phyloP scores from a whole-genome alignment of 306 rosid genomes.

The Pueraria montana region DNA sequence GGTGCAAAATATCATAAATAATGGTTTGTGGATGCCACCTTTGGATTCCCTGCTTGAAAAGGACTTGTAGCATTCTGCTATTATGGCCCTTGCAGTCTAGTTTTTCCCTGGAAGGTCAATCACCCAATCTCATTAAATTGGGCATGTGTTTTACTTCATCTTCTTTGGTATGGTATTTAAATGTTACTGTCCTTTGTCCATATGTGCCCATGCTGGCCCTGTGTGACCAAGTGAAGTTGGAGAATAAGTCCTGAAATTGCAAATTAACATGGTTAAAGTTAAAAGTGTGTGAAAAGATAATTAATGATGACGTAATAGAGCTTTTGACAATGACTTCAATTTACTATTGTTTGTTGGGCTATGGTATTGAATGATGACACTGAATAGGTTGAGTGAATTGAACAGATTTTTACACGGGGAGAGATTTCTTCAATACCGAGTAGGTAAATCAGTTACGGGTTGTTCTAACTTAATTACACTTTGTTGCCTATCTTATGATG shows the following conservation, averaged over 20 bases:
- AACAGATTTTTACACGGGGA: not conserved
- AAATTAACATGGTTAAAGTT: conserved; percentile 1
- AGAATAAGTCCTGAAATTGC: conserved; percentile 7
- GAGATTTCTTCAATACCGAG: not conserved
- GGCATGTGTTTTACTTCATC: conserved; percentile 16
- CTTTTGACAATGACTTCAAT: not conserved
- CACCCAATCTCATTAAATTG: conserved; percentile 42
- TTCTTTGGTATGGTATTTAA: conserved; percentile 45
- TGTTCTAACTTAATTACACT: not conserved
- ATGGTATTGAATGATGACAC: not conserved
- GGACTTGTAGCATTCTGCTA: conserved; percentile 50
- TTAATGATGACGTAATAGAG: not conserved
- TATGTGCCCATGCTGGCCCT: conserved; percentile 6
- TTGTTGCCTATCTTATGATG: no score
- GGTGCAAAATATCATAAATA: conserved; percentile 45
- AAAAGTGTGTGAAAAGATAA: not conserved
- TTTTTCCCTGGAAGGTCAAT: conserved; percentile 34
- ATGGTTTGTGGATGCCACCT: conserved; percentile 50
- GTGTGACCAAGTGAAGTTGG: not conserved
- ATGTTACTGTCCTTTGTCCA: conserved; percentile 30
- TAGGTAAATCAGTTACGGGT: not conserved
- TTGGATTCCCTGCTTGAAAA: conserved; percentile 66
- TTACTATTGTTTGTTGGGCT: not conserved
- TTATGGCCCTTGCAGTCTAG: conserved; percentile 38
- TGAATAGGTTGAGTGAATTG: not conserved